These are phyloP conservation scores for Cordyceps cateniannulata DNA, from an alignment of 2,329 filamentous ascomycete genomes.

Conservation along the genomic window DNA sequence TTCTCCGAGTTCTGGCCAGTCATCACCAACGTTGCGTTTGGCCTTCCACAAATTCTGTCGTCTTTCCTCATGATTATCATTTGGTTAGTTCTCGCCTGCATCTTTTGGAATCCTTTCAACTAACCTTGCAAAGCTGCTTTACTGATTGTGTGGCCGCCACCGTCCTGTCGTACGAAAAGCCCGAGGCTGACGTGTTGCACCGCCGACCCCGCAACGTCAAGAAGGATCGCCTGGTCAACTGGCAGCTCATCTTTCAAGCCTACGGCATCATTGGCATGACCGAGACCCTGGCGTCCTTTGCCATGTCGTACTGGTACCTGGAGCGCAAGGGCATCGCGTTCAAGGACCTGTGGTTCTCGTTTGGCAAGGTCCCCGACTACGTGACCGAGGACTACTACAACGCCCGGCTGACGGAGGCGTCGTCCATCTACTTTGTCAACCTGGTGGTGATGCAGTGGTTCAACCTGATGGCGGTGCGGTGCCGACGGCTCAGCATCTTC, in stretches of 20 bases:
- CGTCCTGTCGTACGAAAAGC: constrained; percentile 67
- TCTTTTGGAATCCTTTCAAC: not conserved
- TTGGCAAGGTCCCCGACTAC: constrained; percentile 45
- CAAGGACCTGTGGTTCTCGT: constrained; percentile 59
- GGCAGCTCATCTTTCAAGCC: constrained; percentile 63
- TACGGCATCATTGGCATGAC: constrained; percentile 65
- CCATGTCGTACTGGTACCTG: constrained; percentile 63
- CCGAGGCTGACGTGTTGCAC: constrained; percentile 67
- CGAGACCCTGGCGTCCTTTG: constrained; percentile 53
- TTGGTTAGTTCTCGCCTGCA: constrained; percentile 32
- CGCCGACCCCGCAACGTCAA: constrained; percentile 62
- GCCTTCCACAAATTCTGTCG: constrained; percentile 65
- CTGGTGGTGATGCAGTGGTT: constrained; percentile 80
- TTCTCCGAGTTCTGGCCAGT: constrained; percentile 74
- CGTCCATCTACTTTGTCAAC: constrained; percentile 73
- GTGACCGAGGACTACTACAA: constrained; percentile 49
- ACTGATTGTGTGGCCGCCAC: constrained; percentile 71
- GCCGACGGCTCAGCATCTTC: constrained; percentile 59
- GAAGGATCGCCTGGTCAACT: constrained; percentile 67
- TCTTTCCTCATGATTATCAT: constrained; percentile 68
- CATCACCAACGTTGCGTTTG: constrained; percentile 65
- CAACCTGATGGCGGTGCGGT: constrained; percentile 65
- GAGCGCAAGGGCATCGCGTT: constrained; percentile 59
- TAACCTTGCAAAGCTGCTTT: constrained; percentile 48
- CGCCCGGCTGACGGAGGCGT: constrained; percentile 54